These are phyloP conservation scores for Oryza coarctata DNA, from an alignment of 176 grass and related monocot genomes.

Conservation along the genomic window DNA sequence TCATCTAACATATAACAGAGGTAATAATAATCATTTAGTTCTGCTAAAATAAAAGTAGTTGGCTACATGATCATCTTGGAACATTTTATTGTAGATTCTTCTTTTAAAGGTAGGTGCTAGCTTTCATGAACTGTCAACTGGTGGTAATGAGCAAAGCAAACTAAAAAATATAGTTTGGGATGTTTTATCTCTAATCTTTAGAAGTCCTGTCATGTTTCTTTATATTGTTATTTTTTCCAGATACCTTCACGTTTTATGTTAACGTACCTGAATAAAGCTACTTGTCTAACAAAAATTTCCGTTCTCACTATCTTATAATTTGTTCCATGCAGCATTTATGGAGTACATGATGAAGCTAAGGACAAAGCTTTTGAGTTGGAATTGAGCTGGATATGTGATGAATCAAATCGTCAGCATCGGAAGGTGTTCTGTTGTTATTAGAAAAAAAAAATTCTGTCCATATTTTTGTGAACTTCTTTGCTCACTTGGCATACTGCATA, in stretches of 20 bases:
- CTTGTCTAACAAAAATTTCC: not conserved
- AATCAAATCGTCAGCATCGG: slow-evolving; percentile 76
- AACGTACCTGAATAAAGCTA: slow-evolving; percentile 19
- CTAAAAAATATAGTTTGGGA: not conserved
- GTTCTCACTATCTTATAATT: not conserved
- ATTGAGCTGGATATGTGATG: slow-evolving; percentile 88
- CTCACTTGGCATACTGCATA: slow-evolving; percentile 10
- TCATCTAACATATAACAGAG: not conserved
- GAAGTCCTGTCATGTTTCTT: not conserved
- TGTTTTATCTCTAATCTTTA: not conserved
- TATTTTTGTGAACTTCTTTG: not conserved
- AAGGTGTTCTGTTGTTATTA: slow-evolving; percentile 49
- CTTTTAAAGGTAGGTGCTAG: not conserved
- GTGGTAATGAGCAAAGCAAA: not conserved
- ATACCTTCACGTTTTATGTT: not conserved
- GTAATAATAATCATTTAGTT: not conserved
- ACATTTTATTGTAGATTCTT: not conserved
- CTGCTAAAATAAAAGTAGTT: not conserved
- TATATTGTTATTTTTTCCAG: not conserved
- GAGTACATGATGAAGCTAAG: slow-evolving; percentile 83
- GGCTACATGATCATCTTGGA: not conserved
- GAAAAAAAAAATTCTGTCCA: not conserved
- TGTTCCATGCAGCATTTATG: slow-evolving; percentile 63
- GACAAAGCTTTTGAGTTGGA: slow-evolving; percentile 89
- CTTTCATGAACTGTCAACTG: not conserved